Conservation (phyloP, 75 land plant species). For the Ceratopteris richardii region DNA sequence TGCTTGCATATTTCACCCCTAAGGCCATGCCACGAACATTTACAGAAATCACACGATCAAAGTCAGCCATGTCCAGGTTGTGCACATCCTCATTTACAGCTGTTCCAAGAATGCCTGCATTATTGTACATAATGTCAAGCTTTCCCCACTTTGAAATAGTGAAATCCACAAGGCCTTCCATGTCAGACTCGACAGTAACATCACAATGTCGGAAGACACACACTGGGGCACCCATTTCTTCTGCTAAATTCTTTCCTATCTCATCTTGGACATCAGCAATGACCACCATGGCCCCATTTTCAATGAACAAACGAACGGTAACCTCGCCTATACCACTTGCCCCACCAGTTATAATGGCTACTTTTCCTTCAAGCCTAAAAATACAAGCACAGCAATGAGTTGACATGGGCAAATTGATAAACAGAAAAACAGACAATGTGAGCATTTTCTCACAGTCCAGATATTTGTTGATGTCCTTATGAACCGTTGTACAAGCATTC, state of each 20-base stretch:
- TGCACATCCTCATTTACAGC: slow-evolving; percentile 15
- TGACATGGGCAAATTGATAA: too few relatives aligned
- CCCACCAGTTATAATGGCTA: neutral
- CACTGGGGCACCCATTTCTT: slow-evolving; percentile 9
- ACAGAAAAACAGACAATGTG: too few relatives aligned
- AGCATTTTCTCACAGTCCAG: too few relatives aligned
- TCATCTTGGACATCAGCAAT: slow-evolving; percentile 36
- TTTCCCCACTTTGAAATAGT: slow-evolving; percentile 39
- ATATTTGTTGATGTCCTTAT: too few relatives aligned
- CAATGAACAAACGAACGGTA: slow-evolving; percentile 16
- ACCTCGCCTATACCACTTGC: slow-evolving; percentile 31
- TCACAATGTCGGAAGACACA: slow-evolving; percentile 48
- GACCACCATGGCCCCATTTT: slow-evolving; percentile 29
- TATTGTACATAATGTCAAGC: slow-evolving; percentile 74
- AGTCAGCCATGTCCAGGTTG: slow-evolving; percentile 19
- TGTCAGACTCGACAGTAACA: slow-evolving; percentile 57
- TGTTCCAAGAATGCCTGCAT: slow-evolving; percentile 57
- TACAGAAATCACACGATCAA: slow-evolving; percentile 23
- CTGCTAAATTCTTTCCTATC: slow-evolving; percentile 32
- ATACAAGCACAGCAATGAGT: too few relatives aligned
- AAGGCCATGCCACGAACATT: slow-evolving; percentile 24
- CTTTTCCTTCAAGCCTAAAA: neutral
- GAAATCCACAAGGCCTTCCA: slow-evolving; percentile 42
- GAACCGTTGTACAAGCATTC: too few relatives aligned
- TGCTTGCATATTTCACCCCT: slow-evolving; percentile 36